phyloP scores from a whole-genome alignment of 768 basidiomycete genomes.

The Boletus speciosus region DNA sequence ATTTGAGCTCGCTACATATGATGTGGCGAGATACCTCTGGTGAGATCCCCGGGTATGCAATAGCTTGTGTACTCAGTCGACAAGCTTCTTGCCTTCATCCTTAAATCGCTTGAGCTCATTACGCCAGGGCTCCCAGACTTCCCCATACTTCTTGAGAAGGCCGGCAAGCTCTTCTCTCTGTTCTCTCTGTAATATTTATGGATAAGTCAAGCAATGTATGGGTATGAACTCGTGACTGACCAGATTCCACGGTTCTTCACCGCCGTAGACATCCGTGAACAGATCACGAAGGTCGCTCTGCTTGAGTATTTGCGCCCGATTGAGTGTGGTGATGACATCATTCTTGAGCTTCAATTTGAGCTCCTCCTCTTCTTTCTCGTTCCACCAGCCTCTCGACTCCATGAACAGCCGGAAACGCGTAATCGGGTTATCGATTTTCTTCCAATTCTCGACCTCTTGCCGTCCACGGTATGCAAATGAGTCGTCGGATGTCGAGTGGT shows the following conservation, averaged over 20 bases:
- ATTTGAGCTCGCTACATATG: not conserved
- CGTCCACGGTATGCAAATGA: constrained; percentile 90
- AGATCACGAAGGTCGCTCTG: constrained; percentile 71
- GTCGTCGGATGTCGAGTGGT: constrained; percentile 94
- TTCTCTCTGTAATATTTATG: constrained; percentile 52
- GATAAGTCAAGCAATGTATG: not conserved
- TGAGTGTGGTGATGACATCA: constrained; percentile 77
- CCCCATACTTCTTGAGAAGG: constrained; percentile 81
- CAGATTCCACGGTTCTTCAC: constrained; percentile 79
- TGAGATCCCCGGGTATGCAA: not conserved
- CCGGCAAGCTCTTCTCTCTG: constrained; percentile 74
- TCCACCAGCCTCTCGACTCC: constrained; percentile 85
- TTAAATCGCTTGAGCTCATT: constrained; percentile 74
- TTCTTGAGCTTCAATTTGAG: constrained; percentile 65
- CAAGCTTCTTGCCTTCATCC: constrained; percentile 63
- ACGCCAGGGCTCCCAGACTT: constrained; percentile 84
- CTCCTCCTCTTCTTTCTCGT: constrained; percentile 65
- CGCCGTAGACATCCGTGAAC: constrained; percentile 86
- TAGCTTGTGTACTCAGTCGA: constrained; percentile 19
- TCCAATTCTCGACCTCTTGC: constrained; percentile 88
- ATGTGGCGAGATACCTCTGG: not conserved
- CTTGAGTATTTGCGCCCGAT: constrained; percentile 66
- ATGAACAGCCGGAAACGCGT: constrained; percentile 81
- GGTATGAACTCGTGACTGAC: constrained; percentile 43
- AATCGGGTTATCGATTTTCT: constrained; percentile 87